Percentiles rank a stretch among this genome's conserved stretches.
phyloP scores from a whole-genome alignment of 208 protist genomes.

The Crithidia expoeki region DNA sequence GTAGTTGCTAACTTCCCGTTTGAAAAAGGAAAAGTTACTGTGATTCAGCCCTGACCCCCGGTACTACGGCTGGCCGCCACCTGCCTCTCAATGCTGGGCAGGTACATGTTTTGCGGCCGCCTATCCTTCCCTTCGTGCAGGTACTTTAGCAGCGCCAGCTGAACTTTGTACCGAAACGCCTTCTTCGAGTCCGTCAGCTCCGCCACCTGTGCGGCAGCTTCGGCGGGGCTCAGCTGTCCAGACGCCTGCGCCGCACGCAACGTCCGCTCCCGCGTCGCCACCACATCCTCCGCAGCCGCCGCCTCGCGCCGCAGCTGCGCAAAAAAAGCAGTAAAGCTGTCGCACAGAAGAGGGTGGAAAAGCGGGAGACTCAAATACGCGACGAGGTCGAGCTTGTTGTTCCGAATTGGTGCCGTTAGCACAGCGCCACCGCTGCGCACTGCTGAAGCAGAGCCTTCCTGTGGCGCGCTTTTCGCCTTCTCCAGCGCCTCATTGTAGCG shows the following conservation, averaged over 20 bases:
- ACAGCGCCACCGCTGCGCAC: neutral
- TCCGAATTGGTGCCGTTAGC: conserved; percentile 48
- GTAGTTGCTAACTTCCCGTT: too few species aligned
- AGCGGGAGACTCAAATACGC: conserved; percentile 77
- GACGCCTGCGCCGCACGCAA: conserved; percentile 35
- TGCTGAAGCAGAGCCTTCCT: neutral
- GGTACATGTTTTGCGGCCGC: conserved; percentile 73
- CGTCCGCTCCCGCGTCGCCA: conserved; percentile 46
- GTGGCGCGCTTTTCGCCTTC: neutral
- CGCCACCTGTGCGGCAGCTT: conserved; percentile 39
- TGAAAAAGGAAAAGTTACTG: too few species aligned
- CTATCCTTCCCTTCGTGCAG: conserved; percentile 86
- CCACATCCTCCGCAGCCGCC: conserved; percentile 51
- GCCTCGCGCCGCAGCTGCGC: conserved; percentile 53
- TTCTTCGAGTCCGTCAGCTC: conserved; percentile 48
- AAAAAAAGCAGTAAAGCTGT: conserved; percentile 78
- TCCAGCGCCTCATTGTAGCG: conserved; percentile 68
- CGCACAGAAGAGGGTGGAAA: conserved; percentile 75
- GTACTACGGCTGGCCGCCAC: conserved; percentile 3
- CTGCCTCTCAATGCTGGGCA: conserved; percentile 68
- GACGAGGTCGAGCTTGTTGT: conserved; percentile 67
- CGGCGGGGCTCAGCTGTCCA: conserved; percentile 33
- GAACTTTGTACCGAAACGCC: conserved; percentile 61
- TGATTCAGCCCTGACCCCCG: too few species aligned
- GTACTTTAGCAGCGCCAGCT: conserved; percentile 85